Evolutionary conservation across 2,329 filamentous ascomycete genomes (phyloP).

Genomic region (Monascus ruber): DNA sequence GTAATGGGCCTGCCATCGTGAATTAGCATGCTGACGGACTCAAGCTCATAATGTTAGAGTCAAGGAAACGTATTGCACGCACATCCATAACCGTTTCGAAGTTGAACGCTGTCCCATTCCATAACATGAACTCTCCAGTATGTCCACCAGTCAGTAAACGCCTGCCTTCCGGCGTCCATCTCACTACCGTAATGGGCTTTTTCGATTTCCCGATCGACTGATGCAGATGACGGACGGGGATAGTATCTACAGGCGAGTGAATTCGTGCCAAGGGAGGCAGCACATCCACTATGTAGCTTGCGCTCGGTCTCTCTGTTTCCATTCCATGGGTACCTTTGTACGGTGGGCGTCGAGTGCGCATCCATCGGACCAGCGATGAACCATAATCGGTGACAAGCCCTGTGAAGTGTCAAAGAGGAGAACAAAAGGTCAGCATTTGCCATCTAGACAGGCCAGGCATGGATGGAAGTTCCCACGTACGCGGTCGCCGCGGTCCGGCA

Average conservation of each 20-base stretch:
- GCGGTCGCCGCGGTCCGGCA: constrained; percentile 29
- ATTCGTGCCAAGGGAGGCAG: constrained; percentile 69
- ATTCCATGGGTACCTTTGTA: constrained; percentile 61
- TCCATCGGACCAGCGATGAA: constrained; percentile 81
- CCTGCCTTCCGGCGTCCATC: constrained; percentile 94
- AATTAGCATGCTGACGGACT: too few species aligned
- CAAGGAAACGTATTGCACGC: constrained; percentile 9
- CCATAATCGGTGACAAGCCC: constrained; percentile 90
- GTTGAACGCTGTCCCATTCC: constrained; percentile 98
- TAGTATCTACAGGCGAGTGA: constrained; percentile 66
- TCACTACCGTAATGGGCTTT: constrained; percentile 90
- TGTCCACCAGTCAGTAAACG: constrained; percentile 85
- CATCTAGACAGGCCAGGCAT: not conserved
- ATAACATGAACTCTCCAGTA: constrained; percentile 94
- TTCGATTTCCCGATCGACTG: constrained; percentile 98
- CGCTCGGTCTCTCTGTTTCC: constrained; percentile 72
- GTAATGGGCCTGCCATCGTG: constrained; percentile 57
- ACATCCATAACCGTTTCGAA: constrained; percentile 97
- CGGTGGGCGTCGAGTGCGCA: constrained; percentile 66
- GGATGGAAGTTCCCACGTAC: constrained; percentile 14
- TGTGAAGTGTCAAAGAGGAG: constrained; percentile 23
- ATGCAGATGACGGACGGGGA: constrained; percentile 90
- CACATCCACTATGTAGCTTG: constrained; percentile 86
- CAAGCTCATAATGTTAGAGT: too few species aligned
- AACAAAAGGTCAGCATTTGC: too few species aligned